phyloP scores from a whole-genome alignment of 768 basidiomycete genomes.

The Lentinula raphanica region DNA sequence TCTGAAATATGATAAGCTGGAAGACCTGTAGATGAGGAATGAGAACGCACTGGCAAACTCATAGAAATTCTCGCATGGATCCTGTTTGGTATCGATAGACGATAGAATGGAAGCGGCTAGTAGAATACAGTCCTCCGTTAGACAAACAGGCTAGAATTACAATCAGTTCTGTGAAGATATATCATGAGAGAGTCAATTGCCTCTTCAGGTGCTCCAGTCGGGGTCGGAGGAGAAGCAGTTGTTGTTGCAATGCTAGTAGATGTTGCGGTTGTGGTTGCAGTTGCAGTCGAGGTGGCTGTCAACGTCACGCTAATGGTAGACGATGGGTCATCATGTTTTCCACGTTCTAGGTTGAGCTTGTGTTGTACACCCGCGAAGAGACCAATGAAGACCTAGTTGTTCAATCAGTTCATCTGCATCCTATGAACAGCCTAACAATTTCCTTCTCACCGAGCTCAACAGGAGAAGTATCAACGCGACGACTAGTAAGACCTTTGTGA shows the following conservation, averaged over 20 bases:
- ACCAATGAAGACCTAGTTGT: constrained; percentile 80
- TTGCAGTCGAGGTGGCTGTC: constrained; percentile 37
- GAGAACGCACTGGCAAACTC: constrained; percentile 76
- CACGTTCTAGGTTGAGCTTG: constrained; percentile 50
- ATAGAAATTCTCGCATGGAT: constrained; percentile 96
- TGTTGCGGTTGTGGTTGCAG: constrained; percentile 39
- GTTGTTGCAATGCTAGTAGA: constrained; percentile 36
- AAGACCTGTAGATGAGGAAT: constrained; percentile 8
- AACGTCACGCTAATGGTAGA: constrained; percentile 19
- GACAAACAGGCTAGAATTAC: constrained; percentile 53
- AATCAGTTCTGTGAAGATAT: constrained; percentile 6
- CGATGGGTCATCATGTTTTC: constrained; percentile 28
- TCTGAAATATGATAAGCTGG: constrained; percentile 37
- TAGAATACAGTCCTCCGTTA: constrained; percentile 73
- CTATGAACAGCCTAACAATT: not conserved
- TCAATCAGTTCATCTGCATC: not conserved
- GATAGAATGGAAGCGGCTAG: constrained; percentile 80
- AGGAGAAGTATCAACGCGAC: constrained; percentile 74
- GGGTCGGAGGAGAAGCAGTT: constrained; percentile 41
- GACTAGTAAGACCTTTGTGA: constrained; percentile 78
- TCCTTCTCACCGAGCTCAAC: constrained; percentile 61
- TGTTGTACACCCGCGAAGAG: constrained; percentile 88
- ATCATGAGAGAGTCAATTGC: constrained; percentile 22
- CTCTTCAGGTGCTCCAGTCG: constrained; percentile 49
- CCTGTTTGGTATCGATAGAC: constrained; percentile 71